A percentile compares a stretch with the other conserved stretches of the same genome.
phyloP scores from a whole-genome alignment of 495 filamentous ascomycete species.

The Pseudevernia furfuracea region DNA sequence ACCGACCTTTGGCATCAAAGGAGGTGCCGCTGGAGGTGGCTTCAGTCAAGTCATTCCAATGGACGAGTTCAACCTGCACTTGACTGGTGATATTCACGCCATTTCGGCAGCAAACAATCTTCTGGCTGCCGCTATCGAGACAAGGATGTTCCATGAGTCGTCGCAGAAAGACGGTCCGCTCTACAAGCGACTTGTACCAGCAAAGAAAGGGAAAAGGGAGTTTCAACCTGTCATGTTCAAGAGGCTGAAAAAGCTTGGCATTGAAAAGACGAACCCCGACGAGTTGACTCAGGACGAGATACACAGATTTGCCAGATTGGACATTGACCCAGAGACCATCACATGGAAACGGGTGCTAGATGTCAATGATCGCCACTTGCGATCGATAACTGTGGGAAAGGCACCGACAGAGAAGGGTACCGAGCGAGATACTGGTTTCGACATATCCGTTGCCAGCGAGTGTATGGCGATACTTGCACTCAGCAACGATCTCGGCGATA shows the following conservation, averaged over 20 bases:
- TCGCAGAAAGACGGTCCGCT: slow-evolving; percentile 88
- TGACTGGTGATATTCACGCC: slow-evolving; percentile 97
- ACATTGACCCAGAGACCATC: slow-evolving; percentile 94
- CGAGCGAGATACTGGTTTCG: slow-evolving; percentile 80
- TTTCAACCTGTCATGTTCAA: slow-evolving; percentile 89
- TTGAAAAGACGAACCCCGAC: slow-evolving; percentile 87
- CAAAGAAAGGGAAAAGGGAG: slow-evolving; percentile 77
- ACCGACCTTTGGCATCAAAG: slow-evolving; percentile 98
- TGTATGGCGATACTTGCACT: slow-evolving; percentile 97
- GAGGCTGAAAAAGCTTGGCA: slow-evolving; percentile 86
- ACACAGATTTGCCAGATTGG: slow-evolving; percentile 74
- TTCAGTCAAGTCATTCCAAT: slow-evolving; percentile 99
- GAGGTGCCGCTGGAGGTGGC: slow-evolving; percentile 90
- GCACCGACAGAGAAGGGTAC: slow-evolving; percentile 85
- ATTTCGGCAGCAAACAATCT: slow-evolving; percentile 97
- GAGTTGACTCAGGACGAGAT: slow-evolving; percentile 87
- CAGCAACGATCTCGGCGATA: slow-evolving; percentile 76
- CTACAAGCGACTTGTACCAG: slow-evolving; percentile 81
- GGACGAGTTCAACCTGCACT: slow-evolving; percentile 98
- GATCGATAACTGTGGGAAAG: slow-evolving; percentile 77
- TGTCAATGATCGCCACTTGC: slow-evolving; percentile 91
- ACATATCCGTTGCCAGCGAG: slow-evolving; percentile 95
- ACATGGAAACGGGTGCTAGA: slow-evolving; percentile 95
- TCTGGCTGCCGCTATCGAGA: slow-evolving; percentile 95
- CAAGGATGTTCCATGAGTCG: slow-evolving; percentile 93